Evolutionary conservation across 345 rosid genomes (phyloP), one percentile per base, ranked within the genome.

Genomic region (Eucalyptus decipiens): DNA sequence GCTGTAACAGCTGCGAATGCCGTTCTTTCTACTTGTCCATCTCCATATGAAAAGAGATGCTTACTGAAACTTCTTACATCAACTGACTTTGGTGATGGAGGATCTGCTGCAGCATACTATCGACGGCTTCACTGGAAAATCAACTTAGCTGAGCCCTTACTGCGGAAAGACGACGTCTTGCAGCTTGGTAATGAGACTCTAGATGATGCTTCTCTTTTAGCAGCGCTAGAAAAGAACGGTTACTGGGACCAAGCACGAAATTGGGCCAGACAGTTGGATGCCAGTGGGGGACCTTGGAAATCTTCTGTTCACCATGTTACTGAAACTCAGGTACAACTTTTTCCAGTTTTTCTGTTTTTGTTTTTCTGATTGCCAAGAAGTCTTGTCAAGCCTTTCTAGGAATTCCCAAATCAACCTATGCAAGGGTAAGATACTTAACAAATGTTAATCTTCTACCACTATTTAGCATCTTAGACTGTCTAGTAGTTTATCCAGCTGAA

Each of bases 221-320:
- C 91, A 86, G 98, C 98, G 58, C 90, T 98, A 90, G 98, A 96
- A 91, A 93, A 93, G 93, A 97, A 95, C 89, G 95, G 96, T 88
- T 95, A 94, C 67, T 98, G 99, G 99, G 99, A 98, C 91, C 96
- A 98, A 92, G 99, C 99, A 91, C 97, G 96, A 47, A 97, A 96
- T 93, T 98, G 99, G 99, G 99, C 99, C 49, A 95, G 93, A 91
- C 99, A 98, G 94, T 93, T 98, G 94, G 99, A 96, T 91, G 96
- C 96, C 89, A 93, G 94, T 88, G 97, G 98, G 37, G 97, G 94
- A 91, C 91, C 96, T 89, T 98, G 99, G 99, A 96, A 95, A 88
- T 96, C 96, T 90, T 90, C 95, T 90, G 91, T 92, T 92, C 97
- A 98, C 93, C 98, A 95, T 90, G 99, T 97, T 88, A 95, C 99